A percentile compares a stretch with the other conserved stretches of the same genome.
These are phyloP conservation scores for Cordyceps sp. DNA, from an alignment of 2,329 filamentous ascomycete species.

Conservation along the genomic window DNA sequence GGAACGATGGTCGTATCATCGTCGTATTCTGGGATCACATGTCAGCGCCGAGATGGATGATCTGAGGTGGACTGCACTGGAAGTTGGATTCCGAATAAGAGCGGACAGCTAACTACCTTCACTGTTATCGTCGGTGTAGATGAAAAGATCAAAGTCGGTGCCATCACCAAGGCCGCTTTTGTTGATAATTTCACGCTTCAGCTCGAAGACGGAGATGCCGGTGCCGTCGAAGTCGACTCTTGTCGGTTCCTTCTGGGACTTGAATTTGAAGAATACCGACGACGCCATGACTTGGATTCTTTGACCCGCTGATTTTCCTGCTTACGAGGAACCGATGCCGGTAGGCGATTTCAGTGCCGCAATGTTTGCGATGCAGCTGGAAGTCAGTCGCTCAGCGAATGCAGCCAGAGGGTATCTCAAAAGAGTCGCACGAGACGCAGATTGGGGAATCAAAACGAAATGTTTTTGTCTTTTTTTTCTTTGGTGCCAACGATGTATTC, in stretches of 20 bases:
- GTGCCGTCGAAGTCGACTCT: conserved; percentile 95
- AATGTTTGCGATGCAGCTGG: background rate
- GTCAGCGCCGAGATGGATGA: conserved; percentile 9
- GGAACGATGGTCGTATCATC: conserved; percentile 97
- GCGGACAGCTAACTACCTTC: conserved; percentile 80
- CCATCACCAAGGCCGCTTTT: conserved; percentile 89
- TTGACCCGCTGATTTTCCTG: conserved; percentile 6
- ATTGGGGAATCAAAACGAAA: background rate
- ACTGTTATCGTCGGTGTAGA: conserved; percentile 81
- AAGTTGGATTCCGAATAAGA: conserved; percentile 5
- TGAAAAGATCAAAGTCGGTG: conserved; percentile 87
- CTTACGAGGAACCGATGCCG: conserved; percentile 9
- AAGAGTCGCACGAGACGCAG: conserved; percentile 1
- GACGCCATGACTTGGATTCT: conserved; percentile 53
- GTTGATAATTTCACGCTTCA: conserved; percentile 96
- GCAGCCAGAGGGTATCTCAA: background rate
- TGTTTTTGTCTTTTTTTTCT: conserved; percentile 5
- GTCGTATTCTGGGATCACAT: conserved; percentile 56
- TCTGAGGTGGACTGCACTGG: background rate
- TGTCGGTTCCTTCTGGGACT: conserved; percentile 90
- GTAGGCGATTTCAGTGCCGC: background rate
- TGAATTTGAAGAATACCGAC: conserved; percentile 99
- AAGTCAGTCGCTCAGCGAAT: background rate
- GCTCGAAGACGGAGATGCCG: conserved; percentile 92
- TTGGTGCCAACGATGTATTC: conserved; percentile 1